Conservation (phyloP, 352 stramenopile species). For the Phytophthora tentaculata region DNA sequence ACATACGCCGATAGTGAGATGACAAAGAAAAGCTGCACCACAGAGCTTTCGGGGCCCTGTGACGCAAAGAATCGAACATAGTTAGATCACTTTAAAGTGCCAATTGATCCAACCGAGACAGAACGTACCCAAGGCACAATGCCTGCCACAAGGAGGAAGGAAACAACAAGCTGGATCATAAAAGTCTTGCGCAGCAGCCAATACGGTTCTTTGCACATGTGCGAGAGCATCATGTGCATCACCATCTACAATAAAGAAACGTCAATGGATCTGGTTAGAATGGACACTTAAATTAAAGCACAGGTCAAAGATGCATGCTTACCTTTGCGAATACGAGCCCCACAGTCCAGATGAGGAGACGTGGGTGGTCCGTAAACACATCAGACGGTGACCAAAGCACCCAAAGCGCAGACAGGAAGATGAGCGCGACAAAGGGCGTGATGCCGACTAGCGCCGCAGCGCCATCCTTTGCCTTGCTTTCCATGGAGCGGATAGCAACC, state of each 20-base stretch:
- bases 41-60: conserved; percentile 68
- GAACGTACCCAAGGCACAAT: conserved; percentile 75
- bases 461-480: conserved; percentile 65
- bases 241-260: conserved; percentile 63
- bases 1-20: conserved; percentile 71
- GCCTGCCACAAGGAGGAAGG: conserved; percentile 70
- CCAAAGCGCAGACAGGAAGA: conserved; percentile 77
- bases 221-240: conserved; percentile 91
- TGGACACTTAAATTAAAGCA: conserved; percentile 2
- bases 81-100: conserved; percentile 6
- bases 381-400: conserved; percentile 82
- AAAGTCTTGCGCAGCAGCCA: conserved; percentile 89
- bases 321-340: conserved; percentile 87
- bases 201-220: conserved; percentile 88
- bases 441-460: conserved; percentile 68
- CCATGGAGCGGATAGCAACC: conserved; percentile 71
- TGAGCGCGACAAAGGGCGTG: conserved; percentile 67
- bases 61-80: background rate
- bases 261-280: too few species aligned
- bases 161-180: conserved; percentile 61
- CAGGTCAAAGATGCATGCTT: background rate
- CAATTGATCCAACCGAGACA: background rate
- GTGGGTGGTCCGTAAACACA: conserved; percentile 82
- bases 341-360: conserved; percentile 87
- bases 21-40: conserved; percentile 81